phyloP scores from a whole-genome alignment of 805 yeast genomes.

The Blastobotrys attinorum region DNA sequence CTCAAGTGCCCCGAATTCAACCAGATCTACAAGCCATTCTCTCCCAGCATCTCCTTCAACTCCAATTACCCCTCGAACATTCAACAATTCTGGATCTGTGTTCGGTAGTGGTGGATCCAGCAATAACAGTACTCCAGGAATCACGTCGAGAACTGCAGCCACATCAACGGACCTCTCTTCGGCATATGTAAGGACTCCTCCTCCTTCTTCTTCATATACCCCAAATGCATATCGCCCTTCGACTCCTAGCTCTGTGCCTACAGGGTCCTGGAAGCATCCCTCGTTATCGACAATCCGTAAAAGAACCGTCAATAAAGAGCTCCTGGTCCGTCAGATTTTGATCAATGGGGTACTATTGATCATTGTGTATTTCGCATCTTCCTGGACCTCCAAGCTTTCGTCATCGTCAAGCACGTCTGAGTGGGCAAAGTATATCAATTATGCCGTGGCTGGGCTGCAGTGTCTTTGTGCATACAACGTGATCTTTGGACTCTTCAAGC shows the following conservation, averaged over 20 bases:
- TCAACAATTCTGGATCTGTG: too few species aligned
- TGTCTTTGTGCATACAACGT: constrained; percentile 18
- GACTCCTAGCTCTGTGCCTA: constrained; percentile 14
- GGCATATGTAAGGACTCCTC: too few species aligned
- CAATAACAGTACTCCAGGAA: too few species aligned
- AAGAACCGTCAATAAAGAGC: constrained; percentile 36
- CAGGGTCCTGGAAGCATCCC: constrained; percentile 23
- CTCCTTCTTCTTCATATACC: constrained; percentile 1
- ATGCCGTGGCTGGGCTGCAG: constrained; percentile 8
- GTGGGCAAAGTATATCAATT: not conserved
- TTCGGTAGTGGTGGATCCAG: too few species aligned
- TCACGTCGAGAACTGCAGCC: too few species aligned
- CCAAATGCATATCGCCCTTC: constrained; percentile 15
- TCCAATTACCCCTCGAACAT: too few species aligned
- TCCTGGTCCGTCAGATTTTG: constrained; percentile 30
- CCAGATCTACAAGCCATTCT: not conserved
- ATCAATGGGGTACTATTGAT: constrained; percentile 28
- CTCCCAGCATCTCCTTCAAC: not conserved
- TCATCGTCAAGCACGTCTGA: constrained; percentile 3
- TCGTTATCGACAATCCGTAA: constrained; percentile 22
- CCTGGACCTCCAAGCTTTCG: not conserved
- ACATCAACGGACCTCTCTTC: too few species aligned
- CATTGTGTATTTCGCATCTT: constrained; percentile 12
- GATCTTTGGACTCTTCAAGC: constrained; percentile 8
- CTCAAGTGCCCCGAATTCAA: not conserved